Evolutionary conservation across 2,329 filamentous ascomycete species (phyloP), one percentile per base, ranked within the genome.

Genomic region (Fusarium chlamydosporum): DNA sequence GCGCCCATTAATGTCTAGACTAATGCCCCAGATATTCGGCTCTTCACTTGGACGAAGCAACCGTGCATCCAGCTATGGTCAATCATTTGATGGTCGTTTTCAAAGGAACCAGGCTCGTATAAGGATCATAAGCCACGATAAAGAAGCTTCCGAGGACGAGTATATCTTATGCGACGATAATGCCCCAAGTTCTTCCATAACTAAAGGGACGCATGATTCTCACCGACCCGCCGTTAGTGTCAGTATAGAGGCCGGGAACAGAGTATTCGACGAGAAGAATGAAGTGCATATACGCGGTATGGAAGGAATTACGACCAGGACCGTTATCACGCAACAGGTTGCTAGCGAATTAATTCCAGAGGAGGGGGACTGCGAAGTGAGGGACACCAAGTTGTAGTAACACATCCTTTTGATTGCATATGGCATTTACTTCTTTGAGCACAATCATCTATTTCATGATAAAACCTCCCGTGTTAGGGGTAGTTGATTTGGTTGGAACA

Each of bases 1-100:
- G 7, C 38, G 58, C 2, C 63, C 65, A 0, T 4, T 67, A 4
- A 58, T 67, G 15, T 67, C 65, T 4, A 63, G 35, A 26, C 12
- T 67, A 15, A 51, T 67, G 38, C 65, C 65, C 6, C 43, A 6
- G 11, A 26, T 58, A 4, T 67, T 67, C 18, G 29, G 29, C 0
- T 51, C 65, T 0, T 55, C 57, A 9, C 12, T 35, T 0, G 33
- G 51, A 1, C 40, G 47, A 23, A 67, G 62, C 16, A 46, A 31
- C 7, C 27, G 35, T 9, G 40, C n/a, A 20, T 50, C 59, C 0
- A 8, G n/a, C 12, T 45, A 45, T 12, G 31, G 26, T 3, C 26
- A 45, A 7, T 27, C 42, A 15, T 27, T 27, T 7, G 15, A 13
- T 27, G 31, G 16, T 45, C 27, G 12, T 3, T 45, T 18, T 15